A percentile compares a stretch with the other conserved stretches of the same genome.
phyloP scores from a whole-genome alignment of 1,284 basidiomycete species.

The Ceratobasidium sp. region DNA sequence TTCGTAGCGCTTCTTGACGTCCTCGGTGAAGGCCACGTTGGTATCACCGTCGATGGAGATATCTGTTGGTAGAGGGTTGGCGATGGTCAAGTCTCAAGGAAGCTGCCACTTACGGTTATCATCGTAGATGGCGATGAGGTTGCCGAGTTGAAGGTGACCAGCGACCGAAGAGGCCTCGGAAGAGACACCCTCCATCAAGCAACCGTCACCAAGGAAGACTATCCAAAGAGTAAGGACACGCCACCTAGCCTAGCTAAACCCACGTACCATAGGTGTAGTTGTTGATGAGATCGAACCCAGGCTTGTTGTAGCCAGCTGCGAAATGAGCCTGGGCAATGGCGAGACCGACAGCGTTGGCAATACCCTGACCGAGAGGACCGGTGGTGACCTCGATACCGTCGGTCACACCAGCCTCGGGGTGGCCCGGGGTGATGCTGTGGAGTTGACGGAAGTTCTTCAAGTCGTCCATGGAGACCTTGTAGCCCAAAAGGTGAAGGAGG shows the following conservation, averaged over 20 bases:
- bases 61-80: slow-evolving; percentile 63
- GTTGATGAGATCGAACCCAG: slow-evolving; percentile 84
- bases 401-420: slow-evolving; percentile 90
- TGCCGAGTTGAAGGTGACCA: slow-evolving; percentile 92
- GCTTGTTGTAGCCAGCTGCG: slow-evolving; percentile 90
- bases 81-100: slow-evolving; percentile 16
- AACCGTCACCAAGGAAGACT: slow-evolving; percentile 95
- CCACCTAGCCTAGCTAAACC: neutral
- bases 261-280: slow-evolving; percentile 87
- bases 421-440: slow-evolving; percentile 89
- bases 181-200: slow-evolving; percentile 95
- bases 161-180: slow-evolving; percentile 92
- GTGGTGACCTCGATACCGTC: slow-evolving; percentile 97
- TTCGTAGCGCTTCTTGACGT: slow-evolving; percentile 89
- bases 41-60: slow-evolving; percentile 98
- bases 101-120: slow-evolving; percentile 75
- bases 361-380: slow-evolving; percentile 94
- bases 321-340: slow-evolving; percentile 94
- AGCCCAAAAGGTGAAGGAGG: slow-evolving; percentile 84
- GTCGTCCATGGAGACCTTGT: slow-evolving; percentile 86
- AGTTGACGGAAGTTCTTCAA: slow-evolving; percentile 88
- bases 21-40: slow-evolving; percentile 92
- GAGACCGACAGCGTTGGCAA: slow-evolving; percentile 92
- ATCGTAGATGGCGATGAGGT: slow-evolving; percentile 92
- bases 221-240: slow-evolving; percentile 47